These are phyloP conservation scores for Rhodotorula babjevae DNA, from an alignment of 768 basidiomycete species.

Conservation along the genomic window DNA sequence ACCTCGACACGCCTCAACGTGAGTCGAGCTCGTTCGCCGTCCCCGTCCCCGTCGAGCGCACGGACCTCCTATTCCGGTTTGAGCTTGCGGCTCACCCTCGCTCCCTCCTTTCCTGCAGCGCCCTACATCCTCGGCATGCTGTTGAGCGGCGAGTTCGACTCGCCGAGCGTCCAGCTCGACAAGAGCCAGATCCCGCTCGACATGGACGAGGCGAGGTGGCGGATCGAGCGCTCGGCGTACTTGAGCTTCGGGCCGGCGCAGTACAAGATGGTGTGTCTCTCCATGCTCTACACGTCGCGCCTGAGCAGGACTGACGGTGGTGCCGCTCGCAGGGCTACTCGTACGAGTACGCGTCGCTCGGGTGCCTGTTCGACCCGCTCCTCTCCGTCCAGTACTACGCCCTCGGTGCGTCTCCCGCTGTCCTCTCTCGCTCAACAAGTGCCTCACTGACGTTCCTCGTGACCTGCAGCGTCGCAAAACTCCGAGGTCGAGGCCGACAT, in stretches of 20 bases:
- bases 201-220: slow-evolving; percentile 62
- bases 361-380: slow-evolving; percentile 80
- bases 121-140: slow-evolving; percentile 77
- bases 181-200: slow-evolving; percentile 50
- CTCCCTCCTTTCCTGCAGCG: neutral
- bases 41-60: no score
- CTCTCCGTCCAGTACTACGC: slow-evolving; percentile 84
- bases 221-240: slow-evolving; percentile 76
- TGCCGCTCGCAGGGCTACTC: slow-evolving; percentile 57
- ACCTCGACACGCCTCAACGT: slow-evolving; percentile 73
- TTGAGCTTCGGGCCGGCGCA: slow-evolving; percentile 74
- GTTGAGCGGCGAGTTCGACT: slow-evolving; percentile 76
- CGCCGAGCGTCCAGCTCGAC: slow-evolving; percentile 56
- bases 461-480: slow-evolving; percentile 60
- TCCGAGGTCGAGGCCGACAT: slow-evolving; percentile 92
- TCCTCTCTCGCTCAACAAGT: slow-evolving; percentile 35
- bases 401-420: slow-evolving; percentile 33
- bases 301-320: no score
- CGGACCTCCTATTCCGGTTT: no score
- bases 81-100: no score
- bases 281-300: fast-evolving
- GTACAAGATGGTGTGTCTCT: slow-evolving; percentile 61
- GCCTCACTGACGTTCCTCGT: neutral
- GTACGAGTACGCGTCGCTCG: slow-evolving; percentile 82
- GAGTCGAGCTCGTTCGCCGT: slow-evolving; percentile 53